Evolutionary conservation across 495 filamentous ascomycete genomes (phyloP).

Genomic region (Penicillium ucsense): DNA sequence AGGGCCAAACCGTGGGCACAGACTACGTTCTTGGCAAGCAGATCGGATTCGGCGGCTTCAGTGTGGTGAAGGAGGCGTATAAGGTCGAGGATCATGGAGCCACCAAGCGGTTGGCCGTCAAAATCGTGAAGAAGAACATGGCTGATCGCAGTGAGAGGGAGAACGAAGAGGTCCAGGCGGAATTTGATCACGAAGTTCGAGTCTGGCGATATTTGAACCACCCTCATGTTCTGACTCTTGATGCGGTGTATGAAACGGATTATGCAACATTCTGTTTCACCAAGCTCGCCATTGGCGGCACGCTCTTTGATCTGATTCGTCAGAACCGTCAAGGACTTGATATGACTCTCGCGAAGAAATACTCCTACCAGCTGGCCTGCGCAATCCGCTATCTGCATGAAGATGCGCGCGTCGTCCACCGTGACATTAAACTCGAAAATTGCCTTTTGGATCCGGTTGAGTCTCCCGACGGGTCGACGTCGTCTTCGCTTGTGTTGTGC

Average conservation of each 20-base stretch:
- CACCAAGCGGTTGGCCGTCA: constrained; percentile 52
- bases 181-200: constrained; percentile 65
- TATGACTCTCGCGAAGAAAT: constrained; percentile 46
- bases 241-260: constrained; percentile 60
- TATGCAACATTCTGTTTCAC: constrained; percentile 71
- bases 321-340: constrained; percentile 48
- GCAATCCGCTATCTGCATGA: constrained; percentile 66
- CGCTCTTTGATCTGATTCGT: constrained; percentile 59
- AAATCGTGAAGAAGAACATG: constrained; percentile 60
- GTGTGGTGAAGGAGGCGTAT: constrained; percentile 59
- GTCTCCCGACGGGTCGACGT: constrained; percentile 30
- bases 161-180: constrained; percentile 60
- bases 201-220: constrained; percentile 65
- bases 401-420: constrained; percentile 60
- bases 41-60: constrained; percentile 63
- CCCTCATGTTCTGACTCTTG: constrained; percentile 53
- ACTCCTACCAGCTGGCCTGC: constrained; percentile 57
- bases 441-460: constrained; percentile 56
- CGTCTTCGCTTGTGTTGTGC: constrained; percentile 54
- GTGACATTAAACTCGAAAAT: constrained; percentile 72
- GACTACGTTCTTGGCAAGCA: constrained; percentile 66
- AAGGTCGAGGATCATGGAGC: constrained; percentile 49
- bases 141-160: constrained; percentile 46
- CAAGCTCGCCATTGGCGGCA: constrained; percentile 55
- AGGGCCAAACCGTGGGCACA: constrained; percentile 63